Conservation (phyloP, 2,329 filamentous ascomycete genomes). For the Diaporthe vexans region DNA sequence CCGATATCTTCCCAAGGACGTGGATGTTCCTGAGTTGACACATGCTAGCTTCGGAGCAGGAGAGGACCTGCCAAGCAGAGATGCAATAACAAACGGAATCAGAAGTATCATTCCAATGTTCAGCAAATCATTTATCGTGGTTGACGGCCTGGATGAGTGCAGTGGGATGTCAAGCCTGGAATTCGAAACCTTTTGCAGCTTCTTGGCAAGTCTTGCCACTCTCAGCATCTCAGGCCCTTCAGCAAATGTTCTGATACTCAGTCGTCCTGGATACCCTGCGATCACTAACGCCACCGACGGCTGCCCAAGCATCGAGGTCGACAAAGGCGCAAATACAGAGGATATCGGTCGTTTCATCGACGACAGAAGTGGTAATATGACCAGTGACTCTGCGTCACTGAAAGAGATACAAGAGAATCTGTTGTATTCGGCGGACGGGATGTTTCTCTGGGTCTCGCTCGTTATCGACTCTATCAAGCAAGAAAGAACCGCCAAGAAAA, state of each 20-base stretch:
- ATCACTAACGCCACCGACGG: not conserved
- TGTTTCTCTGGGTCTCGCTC: conserved; percentile 20
- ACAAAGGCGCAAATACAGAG: conserved; percentile 2
- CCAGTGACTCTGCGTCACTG: not conserved
- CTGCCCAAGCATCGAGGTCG: conserved; percentile 19
- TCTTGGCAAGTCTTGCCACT: not conserved
- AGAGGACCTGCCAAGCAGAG: not conserved
- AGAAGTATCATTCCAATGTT: conserved; percentile 3
- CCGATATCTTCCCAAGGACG: not conserved
- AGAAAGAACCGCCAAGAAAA: conserved; percentile 26
- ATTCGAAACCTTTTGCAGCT: conserved; percentile 10
- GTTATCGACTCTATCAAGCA: conserved; percentile 20
- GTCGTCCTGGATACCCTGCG: not conserved
- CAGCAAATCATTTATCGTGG: conserved; percentile 4
- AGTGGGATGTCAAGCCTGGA: conserved; percentile 9
- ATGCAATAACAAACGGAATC: conserved; percentile 8
- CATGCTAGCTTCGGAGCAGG: not conserved
- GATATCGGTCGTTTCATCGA: conserved; percentile 28
- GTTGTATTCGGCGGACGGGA: not conserved
- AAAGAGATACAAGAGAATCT: conserved; percentile 15
- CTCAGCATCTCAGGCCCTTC: not conserved
- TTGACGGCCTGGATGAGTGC: conserved; percentile 27
- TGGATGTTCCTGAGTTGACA: not conserved
- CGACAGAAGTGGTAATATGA: conserved; percentile 8
- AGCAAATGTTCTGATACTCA: conserved; percentile 5